These are phyloP conservation scores for Myxozyma melibiosi DNA, from an alignment of 805 yeast genomes.

Conservation along the genomic window DNA sequence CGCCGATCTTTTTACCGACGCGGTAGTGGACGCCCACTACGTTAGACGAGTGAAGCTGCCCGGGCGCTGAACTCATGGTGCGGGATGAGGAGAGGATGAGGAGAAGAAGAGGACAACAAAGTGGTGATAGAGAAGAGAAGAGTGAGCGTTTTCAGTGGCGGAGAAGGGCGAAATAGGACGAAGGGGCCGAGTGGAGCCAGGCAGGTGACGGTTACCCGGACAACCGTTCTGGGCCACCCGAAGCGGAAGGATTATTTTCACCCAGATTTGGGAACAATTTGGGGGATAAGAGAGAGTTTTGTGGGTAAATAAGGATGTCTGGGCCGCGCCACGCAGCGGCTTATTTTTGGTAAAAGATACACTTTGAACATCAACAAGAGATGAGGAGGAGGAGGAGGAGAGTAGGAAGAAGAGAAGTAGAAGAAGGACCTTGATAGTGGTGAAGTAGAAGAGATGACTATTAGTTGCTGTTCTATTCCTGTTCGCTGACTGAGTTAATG, in stretches of 20 bases:
- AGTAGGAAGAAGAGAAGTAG: too few relatives aligned
- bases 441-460: too few relatives aligned
- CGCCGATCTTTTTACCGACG: slow-evolving; percentile 97
- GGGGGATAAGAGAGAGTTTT: too few relatives aligned
- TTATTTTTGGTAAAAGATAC: too few relatives aligned
- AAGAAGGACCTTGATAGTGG: too few relatives aligned
- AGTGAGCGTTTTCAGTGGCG: slow-evolving; percentile 1
- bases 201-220: neutral
- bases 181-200: slow-evolving; percentile 3
- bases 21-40: slow-evolving; percentile 94
- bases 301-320: too few relatives aligned
- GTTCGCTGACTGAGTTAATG: too few relatives aligned
- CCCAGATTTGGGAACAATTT: too few relatives aligned
- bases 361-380: too few relatives aligned
- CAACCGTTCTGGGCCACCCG: neutral
- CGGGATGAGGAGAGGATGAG: slow-evolving; percentile 2
- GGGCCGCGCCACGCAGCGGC: too few relatives aligned
- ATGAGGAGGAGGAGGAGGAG: too few relatives aligned
- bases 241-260: neutral
- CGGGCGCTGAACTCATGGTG: slow-evolving; percentile 31
- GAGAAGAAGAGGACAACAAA: slow-evolving; percentile 3
- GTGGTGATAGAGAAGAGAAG: neutral
- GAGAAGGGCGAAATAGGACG: slow-evolving; percentile 1
- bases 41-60: slow-evolving; percentile 50
- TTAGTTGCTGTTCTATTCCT: too few relatives aligned